phyloP scores from a whole-genome alignment of 164 flowering plant genomes.

The Kingdonia uniflora region DNA sequence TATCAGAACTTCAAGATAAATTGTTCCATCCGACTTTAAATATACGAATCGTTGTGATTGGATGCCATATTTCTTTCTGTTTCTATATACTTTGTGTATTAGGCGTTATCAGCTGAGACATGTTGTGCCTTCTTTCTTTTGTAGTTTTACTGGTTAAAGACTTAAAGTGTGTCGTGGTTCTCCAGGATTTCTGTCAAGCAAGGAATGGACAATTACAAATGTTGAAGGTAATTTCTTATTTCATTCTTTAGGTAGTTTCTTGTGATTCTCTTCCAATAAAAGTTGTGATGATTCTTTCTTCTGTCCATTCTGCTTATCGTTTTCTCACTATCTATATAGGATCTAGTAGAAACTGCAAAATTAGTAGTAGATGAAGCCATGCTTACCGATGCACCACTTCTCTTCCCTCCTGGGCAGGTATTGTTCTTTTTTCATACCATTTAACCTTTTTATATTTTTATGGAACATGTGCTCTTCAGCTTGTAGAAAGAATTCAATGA shows the following conservation, averaged over 20 bases:
- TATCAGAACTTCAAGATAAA: too few relatives aligned
- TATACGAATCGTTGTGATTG: too few relatives aligned
- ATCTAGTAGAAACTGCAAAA: conserved; percentile 43
- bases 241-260: not conserved
- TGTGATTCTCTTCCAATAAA: too few relatives aligned
- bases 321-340: conserved; percentile 35
- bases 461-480: too few relatives aligned
- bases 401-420: conserved; percentile 98
- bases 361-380: conserved; percentile 63
- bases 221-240: conserved; percentile 31
- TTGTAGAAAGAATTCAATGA: too few relatives aligned
- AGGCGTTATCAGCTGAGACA: too few relatives aligned
- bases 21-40: too few relatives aligned
- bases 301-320: not conserved
- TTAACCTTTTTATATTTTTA: too few relatives aligned
- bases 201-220: conserved; percentile 30
- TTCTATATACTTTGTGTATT: too few relatives aligned
- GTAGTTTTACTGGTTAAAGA: not conserved
- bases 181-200: conserved; percentile 44
- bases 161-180: conserved; percentile 14
- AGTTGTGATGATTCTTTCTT: too few relatives aligned
- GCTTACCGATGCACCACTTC: conserved; percentile 91
- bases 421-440: not conserved
- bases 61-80: too few relatives aligned
- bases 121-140: not conserved